phyloP scores from a whole-genome alignment of 2,329 filamentous ascomycete species.

The Talaromyces sp. region DNA sequence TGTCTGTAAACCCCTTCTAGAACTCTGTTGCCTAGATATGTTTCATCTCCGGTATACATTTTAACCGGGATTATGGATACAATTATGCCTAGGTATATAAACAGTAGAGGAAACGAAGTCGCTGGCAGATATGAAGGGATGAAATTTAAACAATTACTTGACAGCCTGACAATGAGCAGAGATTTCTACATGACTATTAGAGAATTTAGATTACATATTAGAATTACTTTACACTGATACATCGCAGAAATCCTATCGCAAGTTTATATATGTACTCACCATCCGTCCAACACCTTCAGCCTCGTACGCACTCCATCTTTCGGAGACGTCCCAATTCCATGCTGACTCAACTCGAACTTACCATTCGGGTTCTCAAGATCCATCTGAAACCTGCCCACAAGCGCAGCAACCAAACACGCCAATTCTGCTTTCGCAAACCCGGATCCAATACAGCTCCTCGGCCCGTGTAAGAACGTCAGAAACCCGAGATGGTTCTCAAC shows the following conservation, averaged over 20 bases:
- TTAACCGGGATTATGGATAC: no score
- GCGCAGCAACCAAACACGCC: constrained; percentile 73
- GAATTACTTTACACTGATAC: not conserved
- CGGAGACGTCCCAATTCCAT: constrained; percentile 63
- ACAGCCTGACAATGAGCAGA: not conserved
- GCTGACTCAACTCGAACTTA: constrained; percentile 59
- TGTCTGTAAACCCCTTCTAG: not conserved
- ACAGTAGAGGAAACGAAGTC: no score
- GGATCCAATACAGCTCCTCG: constrained; percentile 79
- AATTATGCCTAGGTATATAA: no score
- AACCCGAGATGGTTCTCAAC: constrained; percentile 45
- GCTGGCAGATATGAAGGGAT: no score
- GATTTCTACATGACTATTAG: not conserved
- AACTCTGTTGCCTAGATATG: not conserved
- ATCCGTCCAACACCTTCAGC: constrained; percentile 55
- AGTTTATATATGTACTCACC: constrained; percentile 3
- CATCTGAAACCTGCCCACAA: constrained; percentile 71
- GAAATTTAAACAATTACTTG: no score
- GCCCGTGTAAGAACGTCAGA: constrained; percentile 51
- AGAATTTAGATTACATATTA: not conserved
- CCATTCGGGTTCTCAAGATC: constrained; percentile 62
- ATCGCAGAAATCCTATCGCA: no score
- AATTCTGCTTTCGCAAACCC: constrained; percentile 81
- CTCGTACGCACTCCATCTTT: constrained; percentile 69
- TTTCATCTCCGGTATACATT: no score